Evolutionary conservation across 768 basidiomycete species (phyloP), one percentile per base, ranked within the genome.

Genomic region (Russula earlei): DNA sequence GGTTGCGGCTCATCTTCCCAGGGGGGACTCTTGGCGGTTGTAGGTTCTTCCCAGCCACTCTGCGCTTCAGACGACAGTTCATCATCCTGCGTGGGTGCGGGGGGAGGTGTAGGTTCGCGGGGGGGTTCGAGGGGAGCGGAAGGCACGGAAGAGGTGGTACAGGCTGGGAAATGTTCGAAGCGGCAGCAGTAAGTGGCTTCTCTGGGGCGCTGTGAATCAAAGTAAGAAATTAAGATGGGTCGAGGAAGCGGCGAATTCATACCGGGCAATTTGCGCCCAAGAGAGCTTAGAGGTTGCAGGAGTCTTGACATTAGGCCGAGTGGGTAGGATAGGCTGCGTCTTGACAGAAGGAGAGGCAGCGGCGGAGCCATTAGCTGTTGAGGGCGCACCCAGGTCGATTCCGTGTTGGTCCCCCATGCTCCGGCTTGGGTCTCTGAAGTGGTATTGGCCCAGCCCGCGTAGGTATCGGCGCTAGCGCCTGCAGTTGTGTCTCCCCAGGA

Each of bases 221-320:
- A 25, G 47, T 51, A 22, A 62, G 54, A 43, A 29, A 33, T 14
- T 37, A 45, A 19, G 49, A 43, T 17, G 41, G 7, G 25, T n/a
- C 19, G 20, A 36, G 24, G 40, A 49, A 56, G 38, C 38, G 31
- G 49, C 27, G 36, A 52, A 25, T 33, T 71, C 77, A 7, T 65
- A 85, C 87, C 83, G 76, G 60, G 89, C 88, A 66, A 91, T 76
- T 64, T 91, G 85, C 8, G 89, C 89, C 88, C 88, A 91, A 34
- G 89, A 90, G 57, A 87, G 69, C 72, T 89, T 88, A 8, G 85
- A 82, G 12, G 79, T 85, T 27, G 84, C 81, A 41, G 87, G 85
- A 11, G 79, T 74, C 70, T 82, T 86, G 14, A 71, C 55, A 14
- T 17, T n/a, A n/a, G 62, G 54, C 57, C 66, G 68, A 15, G 65